Percentiles rank a stretch among this genome's conserved stretches.
Evolutionary conservation across 768 basidiomycete species (phyloP).

Genomic region (Candolleomyces eurysporus): DNA sequence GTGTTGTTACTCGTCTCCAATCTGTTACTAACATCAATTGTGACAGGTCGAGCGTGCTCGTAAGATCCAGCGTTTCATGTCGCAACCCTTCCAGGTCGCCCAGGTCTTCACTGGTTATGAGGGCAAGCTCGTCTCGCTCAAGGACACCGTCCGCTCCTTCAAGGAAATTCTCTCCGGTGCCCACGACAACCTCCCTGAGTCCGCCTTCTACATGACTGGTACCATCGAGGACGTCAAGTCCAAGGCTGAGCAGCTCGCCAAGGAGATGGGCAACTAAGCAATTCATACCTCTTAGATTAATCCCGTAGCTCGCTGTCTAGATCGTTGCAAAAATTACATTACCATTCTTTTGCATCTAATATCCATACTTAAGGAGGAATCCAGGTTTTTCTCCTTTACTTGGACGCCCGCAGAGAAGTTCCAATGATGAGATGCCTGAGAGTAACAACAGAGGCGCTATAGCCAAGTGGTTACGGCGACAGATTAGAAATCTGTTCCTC

Average conservation of each 20-base stretch:
- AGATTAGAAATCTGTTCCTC: slow-evolving; percentile 74
- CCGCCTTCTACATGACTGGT: slow-evolving; percentile 46
- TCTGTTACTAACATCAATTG: not conserved
- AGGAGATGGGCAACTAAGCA: slow-evolving; percentile 74
- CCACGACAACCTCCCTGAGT: no score
- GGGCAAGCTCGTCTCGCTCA: slow-evolving; percentile 93
- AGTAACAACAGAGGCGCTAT: slow-evolving; percentile 48
- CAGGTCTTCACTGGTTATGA: slow-evolving; percentile 99
- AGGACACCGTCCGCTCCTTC: slow-evolving; percentile 96
- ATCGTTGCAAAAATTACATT: slow-evolving; percentile 12
- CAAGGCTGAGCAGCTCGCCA: slow-evolving; percentile 97
- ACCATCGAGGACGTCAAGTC: slow-evolving; percentile 96
- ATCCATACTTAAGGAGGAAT: slow-evolving; percentile 54
- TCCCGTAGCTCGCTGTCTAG: slow-evolving; percentile 13
- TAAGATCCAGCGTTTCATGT: slow-evolving; percentile 99
- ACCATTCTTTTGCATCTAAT: slow-evolving; percentile 42
- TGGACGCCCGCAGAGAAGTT: no score
- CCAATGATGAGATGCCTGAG: no score
- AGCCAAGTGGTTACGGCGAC: slow-evolving; percentile 81
- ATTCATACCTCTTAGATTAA: slow-evolving; percentile 6
- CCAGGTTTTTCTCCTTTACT: slow-evolving; percentile 26
- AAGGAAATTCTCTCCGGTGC: slow-evolving; percentile 91
- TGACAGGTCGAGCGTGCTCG: slow-evolving; percentile 90
- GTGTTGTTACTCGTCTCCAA: not conserved
- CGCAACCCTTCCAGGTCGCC: slow-evolving; percentile 99